phyloP scores from a whole-genome alignment of 1,284 basidiomycete genomes.

The Malassezia brasiliensis region DNA sequence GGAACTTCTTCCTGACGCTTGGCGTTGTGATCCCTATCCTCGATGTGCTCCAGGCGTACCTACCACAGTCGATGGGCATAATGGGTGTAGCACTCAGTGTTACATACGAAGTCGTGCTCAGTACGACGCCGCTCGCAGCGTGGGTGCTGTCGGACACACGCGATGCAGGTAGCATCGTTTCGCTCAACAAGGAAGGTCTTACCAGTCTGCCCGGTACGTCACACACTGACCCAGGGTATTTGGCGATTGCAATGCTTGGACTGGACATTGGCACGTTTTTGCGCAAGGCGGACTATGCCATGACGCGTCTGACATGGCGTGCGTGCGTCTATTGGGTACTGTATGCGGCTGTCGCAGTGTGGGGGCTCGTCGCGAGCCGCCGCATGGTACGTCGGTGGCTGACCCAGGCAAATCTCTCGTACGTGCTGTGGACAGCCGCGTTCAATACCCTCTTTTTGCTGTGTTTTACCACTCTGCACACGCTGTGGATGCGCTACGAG shows the following conservation, averaged over 20 bases:
- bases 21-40: constrained; percentile 64
- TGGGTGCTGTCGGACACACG: constrained; percentile 25
- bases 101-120: constrained; percentile 19
- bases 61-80: constrained; percentile 55
- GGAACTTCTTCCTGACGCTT: constrained; percentile 98
- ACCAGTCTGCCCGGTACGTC: constrained; percentile 62
- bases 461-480: constrained; percentile 65
- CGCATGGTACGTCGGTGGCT: constrained; percentile 15
- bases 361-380: constrained; percentile 20
- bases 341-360: neutral
- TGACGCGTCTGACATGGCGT: neutral
- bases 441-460: constrained; percentile 81
- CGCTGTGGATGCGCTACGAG: constrained; percentile 16
- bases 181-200: constrained; percentile 86
- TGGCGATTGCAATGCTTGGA: constrained; percentile 78
- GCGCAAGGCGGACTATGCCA: constrained; percentile 51
- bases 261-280: constrained; percentile 70
- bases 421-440: constrained; percentile 78
- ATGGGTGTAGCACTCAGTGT: constrained; percentile 57
- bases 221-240: constrained; percentile 60
- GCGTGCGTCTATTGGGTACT: neutral
- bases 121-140: constrained; percentile 17
- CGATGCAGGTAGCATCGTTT: constrained; percentile 57
- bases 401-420: constrained; percentile 59
- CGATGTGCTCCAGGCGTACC: constrained; percentile 54